These are phyloP conservation scores for Termitomyces sp. DNA, from an alignment of 768 basidiomycete species.

Conservation along the genomic window DNA sequence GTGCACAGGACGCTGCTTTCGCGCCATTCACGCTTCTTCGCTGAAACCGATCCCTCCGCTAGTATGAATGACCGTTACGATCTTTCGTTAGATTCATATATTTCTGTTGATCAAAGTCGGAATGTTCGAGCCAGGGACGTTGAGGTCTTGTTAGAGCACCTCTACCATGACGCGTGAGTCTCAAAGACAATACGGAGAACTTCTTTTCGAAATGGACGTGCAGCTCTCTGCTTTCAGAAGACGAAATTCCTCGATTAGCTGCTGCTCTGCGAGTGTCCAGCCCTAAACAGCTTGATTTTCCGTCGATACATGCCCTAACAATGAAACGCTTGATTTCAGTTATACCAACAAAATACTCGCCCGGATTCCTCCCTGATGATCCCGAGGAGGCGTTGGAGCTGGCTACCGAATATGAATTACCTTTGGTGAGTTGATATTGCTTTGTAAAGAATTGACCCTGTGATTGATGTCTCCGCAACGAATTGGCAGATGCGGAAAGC, in stretches of 20 bases:
- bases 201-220: background rate
- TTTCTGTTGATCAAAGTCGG: conserved; percentile 34
- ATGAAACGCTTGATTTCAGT: conserved; percentile 38
- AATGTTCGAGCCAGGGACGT: conserved; percentile 45
- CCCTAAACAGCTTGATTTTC: conserved; percentile 53
- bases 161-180: conserved; percentile 70
- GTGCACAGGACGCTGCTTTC: conserved; percentile 52
- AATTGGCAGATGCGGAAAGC: conserved; percentile 52
- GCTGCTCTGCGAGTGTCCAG: conserved; percentile 58
- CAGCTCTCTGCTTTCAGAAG: conserved; percentile 45
- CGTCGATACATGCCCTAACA: conserved; percentile 45
- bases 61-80: background rate
- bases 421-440: conserved; percentile 39
- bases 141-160: conserved; percentile 53
- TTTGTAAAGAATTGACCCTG: background rate
- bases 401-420: conserved; percentile 43
- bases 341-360: conserved; percentile 47
- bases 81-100: conserved; percentile 8
- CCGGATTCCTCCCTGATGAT: conserved; percentile 40
- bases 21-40: conserved; percentile 45
- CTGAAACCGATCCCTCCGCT: background rate
- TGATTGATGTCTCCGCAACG: background rate
- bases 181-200: background rate
- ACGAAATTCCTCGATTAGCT: conserved; percentile 45
- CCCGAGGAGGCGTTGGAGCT: conserved; percentile 53